Conservation (phyloP, 495 filamentous ascomycete species). For the Trichocladium antarcticum region DNA sequence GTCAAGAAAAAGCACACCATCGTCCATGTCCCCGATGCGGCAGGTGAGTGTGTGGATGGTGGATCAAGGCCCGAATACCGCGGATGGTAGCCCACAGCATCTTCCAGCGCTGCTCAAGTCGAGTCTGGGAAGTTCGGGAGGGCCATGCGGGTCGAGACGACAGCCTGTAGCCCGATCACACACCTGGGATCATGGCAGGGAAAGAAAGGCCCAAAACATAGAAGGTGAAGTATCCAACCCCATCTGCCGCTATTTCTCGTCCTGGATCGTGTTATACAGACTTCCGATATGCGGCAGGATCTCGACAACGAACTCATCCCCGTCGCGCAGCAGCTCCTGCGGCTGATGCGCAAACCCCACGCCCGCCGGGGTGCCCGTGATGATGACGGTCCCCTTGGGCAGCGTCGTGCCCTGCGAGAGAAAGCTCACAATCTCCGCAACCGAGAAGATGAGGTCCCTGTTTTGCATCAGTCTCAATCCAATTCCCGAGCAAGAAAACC, state of each 20-base stretch:
- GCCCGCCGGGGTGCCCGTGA: constrained; percentile 41
- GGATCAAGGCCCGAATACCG: neutral
- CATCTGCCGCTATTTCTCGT: constrained; percentile 26
- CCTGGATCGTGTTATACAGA: constrained; percentile 33
- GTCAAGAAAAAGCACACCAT: constrained; percentile 52
- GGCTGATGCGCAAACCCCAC: constrained; percentile 34
- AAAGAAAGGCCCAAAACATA: too few species aligned
- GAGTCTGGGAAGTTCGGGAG: too few species aligned
- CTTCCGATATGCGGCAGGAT: constrained; percentile 38
- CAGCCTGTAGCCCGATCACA: too few species aligned
- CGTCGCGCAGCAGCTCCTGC: constrained; percentile 34
- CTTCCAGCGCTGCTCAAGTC: too few species aligned
- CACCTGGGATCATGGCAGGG: too few species aligned
- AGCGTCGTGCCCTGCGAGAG: constrained; percentile 41
- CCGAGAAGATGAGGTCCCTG: constrained; percentile 40
- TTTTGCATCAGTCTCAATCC: constrained; percentile 1
- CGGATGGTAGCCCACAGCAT: too few species aligned
- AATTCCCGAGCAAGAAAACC: neutral
- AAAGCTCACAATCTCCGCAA: constrained; percentile 37
- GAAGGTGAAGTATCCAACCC: too few species aligned
- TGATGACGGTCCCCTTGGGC: constrained; percentile 34
- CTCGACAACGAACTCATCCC: constrained; percentile 40
- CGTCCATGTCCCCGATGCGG: constrained; percentile 47
- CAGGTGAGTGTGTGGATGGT: constrained; percentile 30
- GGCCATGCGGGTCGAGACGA: too few species aligned